Evolutionary conservation across 345 rosid genomes (phyloP).

Genomic region (Capsella bursapastoris): DNA sequence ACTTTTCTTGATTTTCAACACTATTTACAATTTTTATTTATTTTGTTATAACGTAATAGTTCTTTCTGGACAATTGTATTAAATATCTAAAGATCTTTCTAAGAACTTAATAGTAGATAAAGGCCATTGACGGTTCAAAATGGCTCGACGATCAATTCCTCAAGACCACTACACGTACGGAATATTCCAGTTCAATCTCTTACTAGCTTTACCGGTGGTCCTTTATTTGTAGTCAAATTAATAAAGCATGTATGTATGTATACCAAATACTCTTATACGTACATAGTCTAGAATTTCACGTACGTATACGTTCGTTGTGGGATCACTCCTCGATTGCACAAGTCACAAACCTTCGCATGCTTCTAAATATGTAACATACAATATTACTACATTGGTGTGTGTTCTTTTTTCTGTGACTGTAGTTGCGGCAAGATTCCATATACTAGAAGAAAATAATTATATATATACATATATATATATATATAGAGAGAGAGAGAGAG

Average conservation of each 20-base stretch:
- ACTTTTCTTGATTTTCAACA: constrained; percentile 37
- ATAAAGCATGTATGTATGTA: background rate
- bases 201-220: background rate
- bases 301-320: background rate
- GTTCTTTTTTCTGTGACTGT: too few relatives aligned
- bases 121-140: constrained; percentile 22
- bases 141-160: constrained; percentile 8
- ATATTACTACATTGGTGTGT: too few relatives aligned
- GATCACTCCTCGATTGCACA: too few relatives aligned
- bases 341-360: too few relatives aligned
- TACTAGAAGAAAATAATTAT: too few relatives aligned
- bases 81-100: constrained; percentile 34
- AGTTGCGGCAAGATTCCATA: too few relatives aligned
- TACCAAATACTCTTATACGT: background rate
- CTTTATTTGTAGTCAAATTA: background rate
- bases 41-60: background rate
- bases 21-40: background rate
- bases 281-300: background rate
- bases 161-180: background rate
- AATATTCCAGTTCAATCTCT: constrained; percentile 2
- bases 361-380: too few relatives aligned
- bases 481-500: too few relatives aligned
- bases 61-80: background rate
- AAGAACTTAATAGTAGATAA: constrained; percentile 23
- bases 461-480: too few relatives aligned